A percentile compares a stretch with the other conserved stretches of the same genome.
Evolutionary conservation across 2,329 filamentous ascomycete species (phyloP).

Genomic region (Ascochyta fabae): DNA sequence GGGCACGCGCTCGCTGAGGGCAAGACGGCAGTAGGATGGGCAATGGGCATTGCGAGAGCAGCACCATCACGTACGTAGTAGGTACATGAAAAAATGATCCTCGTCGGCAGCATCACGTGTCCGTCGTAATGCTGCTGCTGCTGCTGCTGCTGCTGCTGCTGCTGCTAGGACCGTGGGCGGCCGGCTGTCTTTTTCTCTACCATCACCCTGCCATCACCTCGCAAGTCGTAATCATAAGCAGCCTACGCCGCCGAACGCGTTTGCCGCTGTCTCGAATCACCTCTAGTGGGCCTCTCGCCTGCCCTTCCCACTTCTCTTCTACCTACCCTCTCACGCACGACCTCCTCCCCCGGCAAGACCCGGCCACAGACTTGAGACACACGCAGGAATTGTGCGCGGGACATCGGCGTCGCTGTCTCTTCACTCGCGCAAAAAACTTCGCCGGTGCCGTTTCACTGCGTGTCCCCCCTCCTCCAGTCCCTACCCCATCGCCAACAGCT

Average conservation of each 20-base stretch:
- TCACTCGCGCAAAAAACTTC: constrained; percentile 37
- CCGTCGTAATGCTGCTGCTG: constrained; percentile 2
- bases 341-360: constrained; percentile 31
- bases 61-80: constrained; percentile 6
- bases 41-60: constrained; percentile 7
- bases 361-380: constrained; percentile 28
- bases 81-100: constrained; percentile 17
- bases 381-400: constrained; percentile 34
- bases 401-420: constrained; percentile 33
- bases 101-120: constrained; percentile 26
- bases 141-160: background rate
- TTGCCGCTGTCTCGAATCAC: constrained; percentile 30
- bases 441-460: constrained; percentile 25
- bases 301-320: constrained; percentile 20
- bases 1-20: constrained; percentile 23
- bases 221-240: no score
- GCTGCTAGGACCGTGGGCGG: background rate
- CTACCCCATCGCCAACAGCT: constrained; percentile 22
- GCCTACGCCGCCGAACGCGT: constrained; percentile 22
- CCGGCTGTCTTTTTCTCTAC: constrained; percentile 6
- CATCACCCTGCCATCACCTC: constrained; percentile 1
- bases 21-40: constrained; percentile 3
- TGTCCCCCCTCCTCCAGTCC: constrained; percentile 27
- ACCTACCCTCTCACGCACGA: constrained; percentile 10
- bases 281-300: constrained; percentile 20